Conservation (phyloP, 1,284 basidiomycete species). For the Heterobasidion irregulare region DNA sequence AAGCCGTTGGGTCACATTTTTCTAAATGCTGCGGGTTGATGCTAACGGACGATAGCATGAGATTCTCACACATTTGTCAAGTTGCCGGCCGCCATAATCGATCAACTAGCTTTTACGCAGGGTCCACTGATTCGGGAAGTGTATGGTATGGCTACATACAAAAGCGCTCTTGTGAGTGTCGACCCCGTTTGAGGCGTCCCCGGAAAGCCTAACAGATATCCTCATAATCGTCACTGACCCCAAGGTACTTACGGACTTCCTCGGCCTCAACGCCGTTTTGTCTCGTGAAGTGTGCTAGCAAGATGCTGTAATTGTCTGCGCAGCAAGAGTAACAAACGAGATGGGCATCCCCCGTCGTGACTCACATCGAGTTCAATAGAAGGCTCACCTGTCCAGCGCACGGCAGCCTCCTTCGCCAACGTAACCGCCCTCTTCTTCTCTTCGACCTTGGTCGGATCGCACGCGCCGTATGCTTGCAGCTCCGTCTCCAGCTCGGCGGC, state of each 20-base stretch:
- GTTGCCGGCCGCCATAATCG: too few relatives aligned
- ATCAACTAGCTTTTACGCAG: too few relatives aligned
- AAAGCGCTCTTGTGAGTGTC: too few relatives aligned
- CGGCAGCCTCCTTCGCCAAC: constrained; percentile 71
- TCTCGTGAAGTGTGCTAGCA: constrained; percentile 56
- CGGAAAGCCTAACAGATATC: constrained; percentile 40
- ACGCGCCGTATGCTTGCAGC: constrained; percentile 69
- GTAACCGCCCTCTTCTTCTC: constrained; percentile 61
- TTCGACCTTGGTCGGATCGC: constrained; percentile 75
- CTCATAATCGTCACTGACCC: constrained; percentile 65
- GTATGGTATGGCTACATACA: too few relatives aligned
- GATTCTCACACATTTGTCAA: too few relatives aligned
- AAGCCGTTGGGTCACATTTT: too few relatives aligned
- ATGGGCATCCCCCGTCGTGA: too few relatives aligned
- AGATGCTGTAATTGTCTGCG: constrained; percentile 53
- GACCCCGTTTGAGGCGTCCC: too few relatives aligned
- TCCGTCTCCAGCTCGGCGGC: constrained; percentile 57
- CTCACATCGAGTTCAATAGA: constrained; percentile 3
- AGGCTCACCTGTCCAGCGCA: constrained; percentile 77
- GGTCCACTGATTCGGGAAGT: too few relatives aligned
- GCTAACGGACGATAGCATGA: too few relatives aligned
- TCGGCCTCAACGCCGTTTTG: constrained; percentile 46
- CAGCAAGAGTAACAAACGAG: background rate
- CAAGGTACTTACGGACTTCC: constrained; percentile 58
- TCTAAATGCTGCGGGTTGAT: too few relatives aligned